Conservation (phyloP, 169 alveolate species). For the Cyclospora cayetanensis region DNA sequence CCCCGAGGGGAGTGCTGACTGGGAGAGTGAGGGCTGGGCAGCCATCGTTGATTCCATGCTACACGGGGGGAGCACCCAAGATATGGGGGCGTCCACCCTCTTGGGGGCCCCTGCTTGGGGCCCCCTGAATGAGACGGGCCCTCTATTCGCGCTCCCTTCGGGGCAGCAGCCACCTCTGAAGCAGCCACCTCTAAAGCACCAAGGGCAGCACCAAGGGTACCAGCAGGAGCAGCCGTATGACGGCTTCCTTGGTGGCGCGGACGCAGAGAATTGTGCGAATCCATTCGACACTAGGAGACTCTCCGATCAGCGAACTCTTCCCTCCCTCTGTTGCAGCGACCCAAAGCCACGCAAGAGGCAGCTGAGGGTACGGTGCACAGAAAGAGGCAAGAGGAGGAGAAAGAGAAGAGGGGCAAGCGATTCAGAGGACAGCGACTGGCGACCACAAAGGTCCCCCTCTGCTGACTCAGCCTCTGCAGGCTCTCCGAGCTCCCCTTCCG, state of each 20-base stretch:
- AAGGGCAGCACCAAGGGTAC: not conserved
- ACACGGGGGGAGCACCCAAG: not conserved
- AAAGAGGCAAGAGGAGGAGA: constrained; percentile 8
- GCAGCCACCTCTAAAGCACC: not conserved
- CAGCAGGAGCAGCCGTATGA: constrained; percentile 10
- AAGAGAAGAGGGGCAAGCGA: not conserved
- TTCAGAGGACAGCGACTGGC: not conserved
- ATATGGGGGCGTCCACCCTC: not conserved
- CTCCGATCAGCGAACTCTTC: too few species aligned
- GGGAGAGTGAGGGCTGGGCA: not conserved
- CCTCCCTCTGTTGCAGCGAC: constrained; percentile 15
- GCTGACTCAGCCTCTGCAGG: not conserved
- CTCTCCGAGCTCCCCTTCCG: not conserved
- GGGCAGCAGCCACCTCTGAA: not conserved
- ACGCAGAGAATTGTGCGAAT: too few species aligned
- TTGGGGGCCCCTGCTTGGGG: not conserved
- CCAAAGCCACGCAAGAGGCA: not conserved
- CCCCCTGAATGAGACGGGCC: not conserved
- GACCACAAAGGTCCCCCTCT: not conserved
- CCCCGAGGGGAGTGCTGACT: not conserved
- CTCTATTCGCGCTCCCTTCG: not conserved
- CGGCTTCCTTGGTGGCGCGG: not conserved
- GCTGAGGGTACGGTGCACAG: not conserved
- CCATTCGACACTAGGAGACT: too few species aligned
- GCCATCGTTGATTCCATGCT: not conserved